Evolutionary conservation across 176 grass and related monocot species (phyloP).

Genomic region (Eremochloa ophiuroides): DNA sequence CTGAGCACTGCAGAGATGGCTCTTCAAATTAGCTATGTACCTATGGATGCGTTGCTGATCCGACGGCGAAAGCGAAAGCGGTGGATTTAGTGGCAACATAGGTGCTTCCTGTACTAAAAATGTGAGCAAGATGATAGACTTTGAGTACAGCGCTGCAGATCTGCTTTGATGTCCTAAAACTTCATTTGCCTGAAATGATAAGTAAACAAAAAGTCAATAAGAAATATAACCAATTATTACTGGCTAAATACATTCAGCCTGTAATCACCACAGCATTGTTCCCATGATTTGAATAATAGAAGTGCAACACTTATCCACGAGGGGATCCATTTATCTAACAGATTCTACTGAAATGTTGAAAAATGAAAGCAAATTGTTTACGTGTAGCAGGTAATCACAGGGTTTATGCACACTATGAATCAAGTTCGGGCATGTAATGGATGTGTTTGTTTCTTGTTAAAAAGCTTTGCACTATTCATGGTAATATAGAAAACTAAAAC

Average conservation of each 20-base stretch:
- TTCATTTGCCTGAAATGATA: conserved; percentile 50
- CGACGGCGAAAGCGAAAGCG: conserved; percentile 45
- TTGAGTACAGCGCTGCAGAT: conserved; percentile 50
- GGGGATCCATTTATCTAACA: neutral
- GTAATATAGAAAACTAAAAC: neutral
- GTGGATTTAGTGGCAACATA: conserved; percentile 45
- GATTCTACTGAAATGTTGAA: neutral
- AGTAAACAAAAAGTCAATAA: neutral
- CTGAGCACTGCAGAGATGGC: conserved; percentile 38
- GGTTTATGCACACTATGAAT: neutral
- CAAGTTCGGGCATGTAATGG: neutral
- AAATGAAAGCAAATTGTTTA: neutral
- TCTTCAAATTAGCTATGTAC: conserved; percentile 60
- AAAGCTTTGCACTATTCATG: neutral
- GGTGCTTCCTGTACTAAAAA: conserved; percentile 63
- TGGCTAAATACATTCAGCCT: neutral
- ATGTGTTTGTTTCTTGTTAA: neutral
- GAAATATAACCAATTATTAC: neutral
- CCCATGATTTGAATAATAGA: neutral
- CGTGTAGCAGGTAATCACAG: neutral
- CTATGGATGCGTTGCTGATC: conserved; percentile 48
- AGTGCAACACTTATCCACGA: neutral
- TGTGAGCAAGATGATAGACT: conserved; percentile 63
- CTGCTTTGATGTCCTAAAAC: conserved; percentile 45
- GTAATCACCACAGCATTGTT: neutral